Conservation (phyloP, 164 flowering plant genomes). For the Protea cynaroides region DNA sequence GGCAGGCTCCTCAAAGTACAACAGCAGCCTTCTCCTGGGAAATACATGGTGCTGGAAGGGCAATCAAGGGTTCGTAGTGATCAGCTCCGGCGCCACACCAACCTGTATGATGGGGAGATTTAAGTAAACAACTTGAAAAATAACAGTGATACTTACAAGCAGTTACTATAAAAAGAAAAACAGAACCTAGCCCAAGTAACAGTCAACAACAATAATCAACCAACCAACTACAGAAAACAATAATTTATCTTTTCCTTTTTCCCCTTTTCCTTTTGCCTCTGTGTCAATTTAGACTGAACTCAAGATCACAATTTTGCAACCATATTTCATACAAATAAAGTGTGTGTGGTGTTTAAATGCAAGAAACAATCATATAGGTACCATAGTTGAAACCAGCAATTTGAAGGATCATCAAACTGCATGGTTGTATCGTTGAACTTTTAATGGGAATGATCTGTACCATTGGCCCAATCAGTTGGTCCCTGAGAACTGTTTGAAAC, state of each 20-base stretch:
- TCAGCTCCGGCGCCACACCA: constrained; percentile 99
- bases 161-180: no score
- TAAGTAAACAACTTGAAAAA: not conserved
- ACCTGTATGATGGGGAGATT: constrained; percentile 32
- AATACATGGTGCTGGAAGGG: constrained; percentile 41
- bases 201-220: not conserved
- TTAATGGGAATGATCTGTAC: no score
- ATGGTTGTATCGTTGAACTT: no score
- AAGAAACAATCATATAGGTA: not conserved
- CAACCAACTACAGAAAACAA: not conserved
- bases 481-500: no score
- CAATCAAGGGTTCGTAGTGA: constrained; percentile 91
- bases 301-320: not conserved
- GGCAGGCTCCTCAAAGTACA: constrained; percentile 44
- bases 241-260: not conserved
- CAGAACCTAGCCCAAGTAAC: no score
- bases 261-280: not conserved
- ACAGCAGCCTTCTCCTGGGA: constrained; percentile 78
- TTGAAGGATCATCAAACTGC: no score
- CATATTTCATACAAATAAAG: not conserved
- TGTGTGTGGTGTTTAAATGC: not conserved
- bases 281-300: not conserved
- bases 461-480: no score
- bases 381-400: not conserved
- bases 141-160: not conserved